Base-by-base conservation (phyloP, 768 basidiomycete species). In the Gyrodon lividus region DNA sequence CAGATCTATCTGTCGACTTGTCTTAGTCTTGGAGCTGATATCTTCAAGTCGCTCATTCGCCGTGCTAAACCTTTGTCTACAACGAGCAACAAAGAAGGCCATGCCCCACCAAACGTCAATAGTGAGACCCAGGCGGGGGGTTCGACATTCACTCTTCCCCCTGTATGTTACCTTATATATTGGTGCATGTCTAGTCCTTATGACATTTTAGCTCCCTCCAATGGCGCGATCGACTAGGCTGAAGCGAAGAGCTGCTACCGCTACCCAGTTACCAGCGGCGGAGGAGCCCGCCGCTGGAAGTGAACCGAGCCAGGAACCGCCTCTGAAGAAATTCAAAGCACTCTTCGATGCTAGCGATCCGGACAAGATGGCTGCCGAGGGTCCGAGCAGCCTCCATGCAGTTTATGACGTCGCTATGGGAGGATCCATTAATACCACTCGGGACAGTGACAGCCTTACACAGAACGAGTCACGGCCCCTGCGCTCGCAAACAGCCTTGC, bases 331-430 rank as follows among this genome's bases (percentile, higher is more conserved):
- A 65, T 87, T 83, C 72, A 84, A 81, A 58, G 80, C 82, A 0
- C 71, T 89, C 10, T 89, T 87, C 55, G 87, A 89, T 16, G 79
- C 81, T 8, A 84, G 74, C 38, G 74, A 83, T 60, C 84, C 82
- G 24, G 74, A 75, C 55, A 65, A 69, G 54, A 57, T 72, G 59
- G 53, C 56, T 39, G 60, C 68, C 20, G 66, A 71, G 17, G 63
- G 54, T 44, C 48, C 56, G 9, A 44, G 56, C 5, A 50, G 49
- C 34, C 31, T 54, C 19, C 51, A 42, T 46, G 64, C 47, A 2
- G 54, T 50, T 14, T 56, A 52, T 40, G 52, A 47, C 42, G 20
- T 43, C 14, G 53, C 28, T 13, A 40, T 54, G 28, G 57, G 50
- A 8, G 51, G 52, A 16, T 50, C 61, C 16, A 48, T 54, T 39